phyloP scores from a whole-genome alignment of 495 filamentous ascomycete species.

The Annulohypoxylon maeteangense region DNA sequence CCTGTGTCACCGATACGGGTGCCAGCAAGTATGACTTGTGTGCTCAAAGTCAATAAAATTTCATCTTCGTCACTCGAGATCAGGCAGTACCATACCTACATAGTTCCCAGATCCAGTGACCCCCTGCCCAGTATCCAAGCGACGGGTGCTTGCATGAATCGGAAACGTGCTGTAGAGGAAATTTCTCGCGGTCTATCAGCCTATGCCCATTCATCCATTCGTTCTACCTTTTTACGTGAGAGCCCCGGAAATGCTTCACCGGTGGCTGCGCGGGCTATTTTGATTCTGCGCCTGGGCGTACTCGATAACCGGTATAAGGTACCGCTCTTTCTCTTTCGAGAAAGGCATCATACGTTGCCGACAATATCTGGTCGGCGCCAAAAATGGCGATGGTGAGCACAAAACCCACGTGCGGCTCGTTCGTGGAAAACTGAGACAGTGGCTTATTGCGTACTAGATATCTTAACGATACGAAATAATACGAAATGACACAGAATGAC shows the following conservation, averaged over 20 bases:
- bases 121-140: constrained; percentile 30
- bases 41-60: constrained; percentile 17
- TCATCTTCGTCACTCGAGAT: constrained; percentile 40
- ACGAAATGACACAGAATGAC: background rate
- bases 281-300: constrained; percentile 16
- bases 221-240: constrained; percentile 19
- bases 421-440: constrained; percentile 47
- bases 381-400: constrained; percentile 43
- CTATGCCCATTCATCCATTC: background rate
- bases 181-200: constrained; percentile 11
- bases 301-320: constrained; percentile 4
- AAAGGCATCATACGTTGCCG: constrained; percentile 7
- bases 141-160: constrained; percentile 44
- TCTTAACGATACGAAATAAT: constrained; percentile 27
- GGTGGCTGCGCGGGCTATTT: constrained; percentile 22
- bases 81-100: constrained; percentile 34
- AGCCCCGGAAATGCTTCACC: constrained; percentile 23
- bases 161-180: constrained; percentile 37
- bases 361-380: constrained; percentile 13
- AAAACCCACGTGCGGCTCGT: constrained; percentile 46
- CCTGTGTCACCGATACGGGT: constrained; percentile 2
- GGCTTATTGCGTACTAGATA: constrained; percentile 23
- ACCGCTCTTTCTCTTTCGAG: background rate
- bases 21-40: constrained; percentile 17
- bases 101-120: constrained; percentile 42